A percentile compares a stretch with the other conserved stretches of the same genome.
phyloP scores from a whole-genome alignment of 208 protist species.

The Herpetomonas samuelpessoai region DNA sequence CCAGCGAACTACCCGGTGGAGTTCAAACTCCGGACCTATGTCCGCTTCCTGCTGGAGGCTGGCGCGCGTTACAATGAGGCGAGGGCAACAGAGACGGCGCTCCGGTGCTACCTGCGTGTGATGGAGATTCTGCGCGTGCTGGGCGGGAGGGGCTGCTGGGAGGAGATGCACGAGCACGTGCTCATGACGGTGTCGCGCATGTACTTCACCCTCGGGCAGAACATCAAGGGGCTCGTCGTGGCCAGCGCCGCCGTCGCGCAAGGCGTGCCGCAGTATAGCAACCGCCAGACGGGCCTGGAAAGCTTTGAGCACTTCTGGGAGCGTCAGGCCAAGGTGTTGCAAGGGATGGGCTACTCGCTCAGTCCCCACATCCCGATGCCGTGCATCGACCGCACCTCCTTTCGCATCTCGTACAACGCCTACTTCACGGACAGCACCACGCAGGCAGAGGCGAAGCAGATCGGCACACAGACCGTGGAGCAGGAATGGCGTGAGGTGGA shows the following conservation, averaged over 20 bases:
- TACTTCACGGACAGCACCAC: conserved; percentile 56
- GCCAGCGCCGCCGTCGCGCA: conserved; percentile 42
- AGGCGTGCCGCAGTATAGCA: conserved; percentile 55
- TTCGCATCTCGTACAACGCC: conserved; percentile 48
- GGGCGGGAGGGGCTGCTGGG: conserved; percentile 51
- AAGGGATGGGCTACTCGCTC: conserved; percentile 40
- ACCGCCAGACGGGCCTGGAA: conserved; percentile 20
- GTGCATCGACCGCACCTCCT: conserved; percentile 39
- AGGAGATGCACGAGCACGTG: conserved; percentile 53
- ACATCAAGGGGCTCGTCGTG: conserved; percentile 51
- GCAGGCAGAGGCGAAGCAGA: conserved; percentile 19
- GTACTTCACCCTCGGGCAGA: conserved; percentile 58
- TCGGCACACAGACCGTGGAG: conserved; percentile 40
- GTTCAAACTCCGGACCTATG: conserved; percentile 52
- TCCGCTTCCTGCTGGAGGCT: conserved; percentile 35
- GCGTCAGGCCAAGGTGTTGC: conserved; percentile 42
- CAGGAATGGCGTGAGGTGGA: conserved; percentile 74
- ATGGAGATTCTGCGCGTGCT: conserved; percentile 47
- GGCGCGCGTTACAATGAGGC: conserved; percentile 49
- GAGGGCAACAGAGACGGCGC: conserved; percentile 35
- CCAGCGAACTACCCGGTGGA: conserved; percentile 42
- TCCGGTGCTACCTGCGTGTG: conserved; percentile 72
- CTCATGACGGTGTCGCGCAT: conserved; percentile 41
- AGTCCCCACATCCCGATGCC: conserved; percentile 79
- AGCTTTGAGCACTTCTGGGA: conserved; percentile 56